Evolutionary conservation across 108 stramenopile genomes (phyloP).

Genomic region (Epithemia pelagica): DNA sequence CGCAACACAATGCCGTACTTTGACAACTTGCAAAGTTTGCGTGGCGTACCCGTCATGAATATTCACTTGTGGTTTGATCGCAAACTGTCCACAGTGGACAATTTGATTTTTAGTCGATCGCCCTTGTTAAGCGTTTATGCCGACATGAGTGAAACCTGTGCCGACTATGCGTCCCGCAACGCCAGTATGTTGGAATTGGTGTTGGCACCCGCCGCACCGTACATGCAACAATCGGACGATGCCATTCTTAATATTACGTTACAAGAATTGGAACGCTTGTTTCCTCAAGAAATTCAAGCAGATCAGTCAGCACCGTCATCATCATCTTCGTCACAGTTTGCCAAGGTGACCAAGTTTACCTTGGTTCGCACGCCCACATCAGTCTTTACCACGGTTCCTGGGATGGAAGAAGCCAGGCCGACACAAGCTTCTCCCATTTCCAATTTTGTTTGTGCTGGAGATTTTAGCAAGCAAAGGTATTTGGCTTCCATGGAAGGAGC

Average conservation of each 20-base stretch:
- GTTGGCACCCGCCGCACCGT: slow-evolving; percentile 80
- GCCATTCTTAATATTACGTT: slow-evolving; percentile 88
- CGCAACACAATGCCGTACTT: slow-evolving; percentile 76
- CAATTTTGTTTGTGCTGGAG: slow-evolving; percentile 90
- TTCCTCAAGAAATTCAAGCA: slow-evolving; percentile 84
- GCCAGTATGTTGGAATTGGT: slow-evolving; percentile 90
- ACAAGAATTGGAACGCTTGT: slow-evolving; percentile 81
- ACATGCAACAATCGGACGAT: slow-evolving; percentile 75
- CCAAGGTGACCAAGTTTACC: slow-evolving; percentile 67
- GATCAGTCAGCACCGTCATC: slow-evolving; percentile 6
- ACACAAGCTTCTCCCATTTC: slow-evolving; percentile 81
- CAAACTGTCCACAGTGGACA: slow-evolving; percentile 79
- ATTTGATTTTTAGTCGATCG: slow-evolving; percentile 77
- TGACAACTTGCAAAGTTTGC: slow-evolving; percentile 77
- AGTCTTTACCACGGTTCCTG: slow-evolving; percentile 89
- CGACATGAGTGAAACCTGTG: slow-evolving; percentile 88
- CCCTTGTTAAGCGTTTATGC: slow-evolving; percentile 93
- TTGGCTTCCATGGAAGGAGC: slow-evolving; percentile 93
- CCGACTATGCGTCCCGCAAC: slow-evolving; percentile 80
- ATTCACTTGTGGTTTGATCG: slow-evolving; percentile 95
- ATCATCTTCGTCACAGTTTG: slow-evolving; percentile 14
- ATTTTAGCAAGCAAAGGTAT: slow-evolving; percentile 86
- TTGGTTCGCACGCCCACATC: slow-evolving; percentile 84
- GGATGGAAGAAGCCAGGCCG: slow-evolving; percentile 80
- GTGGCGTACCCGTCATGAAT: slow-evolving; percentile 93